Evolutionary conservation across 2,329 filamentous ascomycete genomes (phyloP).

Genomic region (Hirsutella rhossiliensis): DNA sequence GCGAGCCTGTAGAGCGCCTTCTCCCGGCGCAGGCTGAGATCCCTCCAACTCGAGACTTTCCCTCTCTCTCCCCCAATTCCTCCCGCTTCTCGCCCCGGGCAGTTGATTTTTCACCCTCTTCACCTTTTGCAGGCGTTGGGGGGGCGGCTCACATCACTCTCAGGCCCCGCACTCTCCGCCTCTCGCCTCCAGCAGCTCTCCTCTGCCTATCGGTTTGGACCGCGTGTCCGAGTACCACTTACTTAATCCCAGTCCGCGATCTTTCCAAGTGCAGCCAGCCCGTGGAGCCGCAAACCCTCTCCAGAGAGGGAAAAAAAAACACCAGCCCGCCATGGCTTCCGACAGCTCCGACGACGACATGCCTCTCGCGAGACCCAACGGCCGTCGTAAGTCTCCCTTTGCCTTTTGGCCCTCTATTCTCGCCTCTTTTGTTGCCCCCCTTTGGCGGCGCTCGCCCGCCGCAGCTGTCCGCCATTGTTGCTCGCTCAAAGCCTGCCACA

Average conservation of each 20-base stretch:
- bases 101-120: slow-evolving; percentile 14
- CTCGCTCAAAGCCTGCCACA: neutral
- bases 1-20: slow-evolving; percentile 2
- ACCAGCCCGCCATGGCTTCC: slow-evolving; percentile 32
- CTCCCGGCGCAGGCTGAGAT: slow-evolving; percentile 7
- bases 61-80: slow-evolving; percentile 6
- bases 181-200: slow-evolving; percentile 1
- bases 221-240: neutral
- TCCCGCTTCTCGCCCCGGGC: slow-evolving; percentile 7
- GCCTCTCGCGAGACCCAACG: slow-evolving; percentile 61
- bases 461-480: neutral
- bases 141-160: slow-evolving; percentile 15
- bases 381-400: slow-evolving; percentile 47
- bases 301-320: too few species aligned
- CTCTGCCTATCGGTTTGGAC: neutral
- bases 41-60: slow-evolving; percentile 4
- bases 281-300: too few species aligned
- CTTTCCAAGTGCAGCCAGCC: neutral
- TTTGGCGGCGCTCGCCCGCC: neutral
- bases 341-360: slow-evolving; percentile 67
- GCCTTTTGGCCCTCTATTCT: neutral
- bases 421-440: neutral
- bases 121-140: slow-evolving; percentile 23
- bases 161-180: too few species aligned
- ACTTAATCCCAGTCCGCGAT: slow-evolving; percentile 1